These are phyloP conservation scores for Nidularia pulvinata DNA, from an alignment of 768 basidiomycete genomes.

Conservation along the genomic window DNA sequence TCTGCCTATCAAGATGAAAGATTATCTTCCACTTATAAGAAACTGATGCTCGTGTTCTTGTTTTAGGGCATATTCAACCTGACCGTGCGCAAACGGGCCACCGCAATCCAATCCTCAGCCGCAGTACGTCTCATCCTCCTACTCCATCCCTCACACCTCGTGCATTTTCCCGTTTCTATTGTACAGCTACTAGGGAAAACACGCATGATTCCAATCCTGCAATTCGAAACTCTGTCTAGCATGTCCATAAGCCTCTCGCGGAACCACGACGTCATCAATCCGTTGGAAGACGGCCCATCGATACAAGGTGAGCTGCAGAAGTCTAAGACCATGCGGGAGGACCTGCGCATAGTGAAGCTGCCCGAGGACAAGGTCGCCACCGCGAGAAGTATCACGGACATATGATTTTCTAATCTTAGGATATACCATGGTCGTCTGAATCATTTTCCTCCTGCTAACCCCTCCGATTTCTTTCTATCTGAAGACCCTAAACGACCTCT, in stretches of 20 bases:
- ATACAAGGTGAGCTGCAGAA: slow-evolving; percentile 47
- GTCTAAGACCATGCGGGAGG: slow-evolving; percentile 61
- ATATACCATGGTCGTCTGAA: slow-evolving; percentile 65
- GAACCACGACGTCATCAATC: slow-evolving; percentile 63
- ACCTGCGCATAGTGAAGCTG: slow-evolving; percentile 60
- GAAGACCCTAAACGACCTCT: slow-evolving; percentile 78
- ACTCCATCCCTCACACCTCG: background rate
- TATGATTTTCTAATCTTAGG: slow-evolving; percentile 81
- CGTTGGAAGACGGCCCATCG: slow-evolving; percentile 57
- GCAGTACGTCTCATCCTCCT: slow-evolving; percentile 35
- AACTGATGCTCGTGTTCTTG: background rate
- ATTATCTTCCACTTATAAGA: slow-evolving; percentile 1
- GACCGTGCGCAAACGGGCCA: slow-evolving; percentile 67
- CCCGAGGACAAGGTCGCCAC: slow-evolving; percentile 63
- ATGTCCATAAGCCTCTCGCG: slow-evolving; percentile 88
- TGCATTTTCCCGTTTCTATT: background rate
- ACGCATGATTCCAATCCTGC: slow-evolving; percentile 59
- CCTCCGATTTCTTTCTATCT: background rate
- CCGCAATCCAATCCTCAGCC: slow-evolving; percentile 53
- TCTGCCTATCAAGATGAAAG: slow-evolving; percentile 66
- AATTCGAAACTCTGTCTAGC: slow-evolving; percentile 82
- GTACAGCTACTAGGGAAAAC: slow-evolving; percentile 73
- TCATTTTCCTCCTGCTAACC: background rate
- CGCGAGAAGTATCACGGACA: slow-evolving; percentile 58
- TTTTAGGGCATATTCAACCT: slow-evolving; percentile 73